A percentile compares a stretch with the other conserved stretches of the same genome.
Evolutionary conservation across 139 green algal species (phyloP).

Genomic region (Chlorella sp.): DNA sequence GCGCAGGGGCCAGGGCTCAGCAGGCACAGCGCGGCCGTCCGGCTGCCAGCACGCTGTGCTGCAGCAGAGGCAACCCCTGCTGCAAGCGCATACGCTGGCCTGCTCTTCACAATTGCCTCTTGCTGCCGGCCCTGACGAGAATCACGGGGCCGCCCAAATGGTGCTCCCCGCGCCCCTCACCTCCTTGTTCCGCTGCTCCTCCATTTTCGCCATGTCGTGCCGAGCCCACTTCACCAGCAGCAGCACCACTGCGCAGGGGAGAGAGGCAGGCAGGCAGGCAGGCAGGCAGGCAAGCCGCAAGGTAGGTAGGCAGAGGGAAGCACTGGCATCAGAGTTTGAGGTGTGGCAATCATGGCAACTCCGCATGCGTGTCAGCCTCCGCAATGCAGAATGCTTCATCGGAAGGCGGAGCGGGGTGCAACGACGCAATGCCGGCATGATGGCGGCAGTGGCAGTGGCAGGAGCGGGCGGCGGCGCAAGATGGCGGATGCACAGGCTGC

Average conservation of each 20-base stretch:
- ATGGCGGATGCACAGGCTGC: no score
- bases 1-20: neutral
- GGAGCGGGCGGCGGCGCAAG: no score
- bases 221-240: conserved; percentile 39
- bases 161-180: neutral
- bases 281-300: neutral
- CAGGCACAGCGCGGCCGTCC: neutral
- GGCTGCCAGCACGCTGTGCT: neutral
- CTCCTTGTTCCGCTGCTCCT: neutral
- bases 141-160: no score
- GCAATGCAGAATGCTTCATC: neutral
- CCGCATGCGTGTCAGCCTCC: neutral
- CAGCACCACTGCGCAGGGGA: conserved; percentile 36
- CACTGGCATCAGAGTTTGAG: no score
- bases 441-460: no score
- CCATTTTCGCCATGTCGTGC: conserved; percentile 37
- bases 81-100: neutral
- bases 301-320: no score
- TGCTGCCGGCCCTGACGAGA: neutral
- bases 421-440: neutral
- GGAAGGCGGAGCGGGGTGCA: neutral
- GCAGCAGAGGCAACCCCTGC: neutral
- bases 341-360: no score
- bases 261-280: neutral
- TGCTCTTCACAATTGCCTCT: neutral